These are phyloP conservation scores for Volvariella volvacea DNA, from an alignment of 1,284 basidiomycete species.

Conservation along the genomic window DNA sequence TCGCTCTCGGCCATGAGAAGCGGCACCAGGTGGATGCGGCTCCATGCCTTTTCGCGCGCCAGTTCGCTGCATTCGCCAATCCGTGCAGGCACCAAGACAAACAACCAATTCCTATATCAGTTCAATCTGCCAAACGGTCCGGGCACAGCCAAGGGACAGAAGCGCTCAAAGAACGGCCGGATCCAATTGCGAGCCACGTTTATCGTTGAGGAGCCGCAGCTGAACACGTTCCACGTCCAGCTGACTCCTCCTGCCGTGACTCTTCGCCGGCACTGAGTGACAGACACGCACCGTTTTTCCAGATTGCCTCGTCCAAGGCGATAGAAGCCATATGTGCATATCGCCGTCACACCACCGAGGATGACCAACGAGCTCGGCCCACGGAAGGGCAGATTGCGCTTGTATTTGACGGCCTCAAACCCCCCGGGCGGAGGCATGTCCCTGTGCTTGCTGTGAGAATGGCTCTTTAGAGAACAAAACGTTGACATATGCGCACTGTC, in stretches of 20 bases:
- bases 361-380: conserved; percentile 87
- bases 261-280: conserved; percentile 14
- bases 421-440: conserved; percentile 95
- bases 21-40: conserved; percentile 92
- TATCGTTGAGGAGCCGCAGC: conserved; percentile 44
- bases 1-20: conserved; percentile 90
- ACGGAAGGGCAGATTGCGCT: conserved; percentile 89
- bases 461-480: conserved; percentile 10
- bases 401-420: conserved; percentile 92
- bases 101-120: conserved; percentile 28
- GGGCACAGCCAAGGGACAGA: conserved; percentile 31
- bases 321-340: conserved; percentile 94
- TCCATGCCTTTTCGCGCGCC: conserved; percentile 91
- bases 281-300: conserved; percentile 75
- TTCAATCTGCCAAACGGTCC: conserved; percentile 30
- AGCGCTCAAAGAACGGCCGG: conserved; percentile 47
- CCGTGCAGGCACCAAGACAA: too few relatives aligned
- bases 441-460: conserved; percentile 53
- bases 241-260: conserved; percentile 34
- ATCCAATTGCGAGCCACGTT: conserved; percentile 58
- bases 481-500: conserved; percentile 46
- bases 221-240: conserved; percentile 58
- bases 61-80: conserved; percentile 64
- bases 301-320: conserved; percentile 84
- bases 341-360: conserved; percentile 76